Percentiles rank a stretch among this genome's conserved stretches.
Conservation (phyloP, 495 filamentous ascomycete genomes). For the Talaromyces nanjingensis region DNA sequence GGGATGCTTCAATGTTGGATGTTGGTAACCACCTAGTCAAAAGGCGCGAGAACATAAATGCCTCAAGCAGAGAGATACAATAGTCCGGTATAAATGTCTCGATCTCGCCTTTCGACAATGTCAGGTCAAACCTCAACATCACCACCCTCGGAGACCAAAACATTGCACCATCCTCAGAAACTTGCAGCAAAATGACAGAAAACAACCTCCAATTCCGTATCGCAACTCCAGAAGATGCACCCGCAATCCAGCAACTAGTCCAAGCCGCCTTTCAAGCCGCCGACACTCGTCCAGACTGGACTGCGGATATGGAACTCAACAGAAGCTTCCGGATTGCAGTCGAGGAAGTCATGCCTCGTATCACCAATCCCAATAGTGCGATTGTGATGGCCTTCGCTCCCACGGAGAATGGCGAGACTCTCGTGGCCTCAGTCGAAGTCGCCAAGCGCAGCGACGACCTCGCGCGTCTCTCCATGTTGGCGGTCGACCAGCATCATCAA, state of each 20-base stretch:
- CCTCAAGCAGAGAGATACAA: neutral
- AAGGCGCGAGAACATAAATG: neutral
- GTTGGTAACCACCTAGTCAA: neutral
- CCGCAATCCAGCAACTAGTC: constrained; percentile 23
- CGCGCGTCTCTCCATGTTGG: constrained; percentile 36
- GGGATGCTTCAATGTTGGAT: neutral
- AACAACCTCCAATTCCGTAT: constrained; percentile 21
- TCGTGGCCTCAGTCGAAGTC: constrained; percentile 30
- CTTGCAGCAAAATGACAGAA: constrained; percentile 7
- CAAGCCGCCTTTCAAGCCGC: constrained; percentile 36
- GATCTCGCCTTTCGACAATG: neutral
- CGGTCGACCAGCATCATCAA: constrained; percentile 29
- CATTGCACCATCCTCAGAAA: neutral
- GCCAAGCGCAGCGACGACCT: constrained; percentile 14
- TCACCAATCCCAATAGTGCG: constrained; percentile 27
- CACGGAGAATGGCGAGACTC: constrained; percentile 9
- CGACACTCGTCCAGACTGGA: constrained; percentile 31
- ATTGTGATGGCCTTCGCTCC: constrained; percentile 23
- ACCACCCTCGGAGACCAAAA: neutral
- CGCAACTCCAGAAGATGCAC: constrained; percentile 23
- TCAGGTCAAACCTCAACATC: neutral
- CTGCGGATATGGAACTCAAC: constrained; percentile 27
- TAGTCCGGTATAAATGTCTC: neutral
- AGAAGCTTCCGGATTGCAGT: constrained; percentile 22
- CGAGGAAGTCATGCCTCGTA: constrained; percentile 26